Evolutionary conservation across 139 green algal species (phyloP).

Genomic region (Micractinium sp.): DNA sequence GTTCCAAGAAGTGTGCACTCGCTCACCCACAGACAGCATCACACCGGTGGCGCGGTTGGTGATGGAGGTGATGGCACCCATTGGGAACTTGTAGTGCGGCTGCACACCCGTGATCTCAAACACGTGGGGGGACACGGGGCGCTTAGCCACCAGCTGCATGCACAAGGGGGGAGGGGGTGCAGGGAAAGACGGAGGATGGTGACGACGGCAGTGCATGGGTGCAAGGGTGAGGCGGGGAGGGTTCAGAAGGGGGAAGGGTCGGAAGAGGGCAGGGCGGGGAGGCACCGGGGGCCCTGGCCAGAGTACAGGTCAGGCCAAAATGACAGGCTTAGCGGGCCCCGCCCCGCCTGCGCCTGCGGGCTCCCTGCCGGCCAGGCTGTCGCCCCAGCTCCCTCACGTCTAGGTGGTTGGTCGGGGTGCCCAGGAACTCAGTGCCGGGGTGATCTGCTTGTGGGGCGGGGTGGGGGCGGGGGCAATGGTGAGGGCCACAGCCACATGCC

Average conservation of each 20-base stretch:
- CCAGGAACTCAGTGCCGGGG: constrained; percentile 90
- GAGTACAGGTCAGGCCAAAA: too few species aligned
- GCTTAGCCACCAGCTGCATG: constrained; percentile 81
- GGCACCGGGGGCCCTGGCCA: too few species aligned
- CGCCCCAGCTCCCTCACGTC: constrained; percentile 31
- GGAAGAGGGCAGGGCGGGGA: background rate
- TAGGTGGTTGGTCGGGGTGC: constrained; percentile 89
- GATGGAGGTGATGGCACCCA: constrained; percentile 87
- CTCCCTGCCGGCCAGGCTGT: too few species aligned
- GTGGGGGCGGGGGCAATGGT: too few species aligned
- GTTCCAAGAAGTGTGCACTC: background rate
- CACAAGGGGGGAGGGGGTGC: too few species aligned
- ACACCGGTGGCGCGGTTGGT: constrained; percentile 88
- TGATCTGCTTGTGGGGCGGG: constrained; percentile 61
- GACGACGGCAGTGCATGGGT: background rate
- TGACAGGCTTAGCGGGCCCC: too few species aligned
- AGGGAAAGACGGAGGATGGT: background rate
- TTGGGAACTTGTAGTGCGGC: constrained; percentile 93
- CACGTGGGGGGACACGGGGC: constrained; percentile 92
- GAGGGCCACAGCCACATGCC: background rate
- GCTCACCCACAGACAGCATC: constrained; percentile 50
- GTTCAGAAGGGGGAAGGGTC: too few species aligned
- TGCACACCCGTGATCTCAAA: constrained; percentile 78
- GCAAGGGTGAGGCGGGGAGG: too few species aligned
- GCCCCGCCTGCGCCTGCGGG: background rate